These are phyloP conservation scores for Nowakowskiella sp. DNA, from an alignment of 192 early-diverging fungal species.

Conservation along the genomic window DNA sequence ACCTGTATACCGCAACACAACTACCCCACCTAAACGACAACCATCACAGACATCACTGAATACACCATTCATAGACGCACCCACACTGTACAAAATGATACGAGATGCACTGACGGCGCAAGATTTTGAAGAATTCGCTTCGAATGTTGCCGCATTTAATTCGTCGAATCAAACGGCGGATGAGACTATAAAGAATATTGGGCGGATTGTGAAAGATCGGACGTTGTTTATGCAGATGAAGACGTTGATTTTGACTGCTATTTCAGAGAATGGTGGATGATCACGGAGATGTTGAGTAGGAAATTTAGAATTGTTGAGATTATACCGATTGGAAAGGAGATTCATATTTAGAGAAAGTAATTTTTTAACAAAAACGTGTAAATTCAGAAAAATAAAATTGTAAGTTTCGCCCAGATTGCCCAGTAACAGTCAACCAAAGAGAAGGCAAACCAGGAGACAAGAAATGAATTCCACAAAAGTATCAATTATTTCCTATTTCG, in stretches of 20 bases:
- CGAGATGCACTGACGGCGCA: constrained; percentile 20
- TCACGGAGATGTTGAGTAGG: background rate
- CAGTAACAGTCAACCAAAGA: too few relatives aligned
- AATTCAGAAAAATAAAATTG: too few relatives aligned
- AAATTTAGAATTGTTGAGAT: too few relatives aligned
- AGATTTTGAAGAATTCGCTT: constrained; percentile 41
- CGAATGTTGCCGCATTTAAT: constrained; percentile 38
- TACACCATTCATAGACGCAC: constrained; percentile 21
- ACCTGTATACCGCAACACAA: constrained; percentile 3
- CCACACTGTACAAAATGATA: constrained; percentile 37
- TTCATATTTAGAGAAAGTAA: too few relatives aligned
- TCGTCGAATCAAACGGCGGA: constrained; percentile 26
- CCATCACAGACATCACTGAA: background rate
- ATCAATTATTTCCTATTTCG: too few relatives aligned
- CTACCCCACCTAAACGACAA: background rate
- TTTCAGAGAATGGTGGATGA: constrained; percentile 18
- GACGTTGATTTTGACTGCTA: constrained; percentile 30
- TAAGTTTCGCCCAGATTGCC: too few relatives aligned
- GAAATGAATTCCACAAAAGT: too few relatives aligned
- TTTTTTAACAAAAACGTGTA: too few relatives aligned
- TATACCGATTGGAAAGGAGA: too few relatives aligned
- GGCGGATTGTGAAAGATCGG: constrained; percentile 26
- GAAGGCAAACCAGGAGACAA: too few relatives aligned
- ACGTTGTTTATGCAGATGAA: constrained; percentile 26
- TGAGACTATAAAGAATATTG: constrained; percentile 27